Conservation (phyloP, 257 asterid genomes). For the Agastache rugosa region DNA sequence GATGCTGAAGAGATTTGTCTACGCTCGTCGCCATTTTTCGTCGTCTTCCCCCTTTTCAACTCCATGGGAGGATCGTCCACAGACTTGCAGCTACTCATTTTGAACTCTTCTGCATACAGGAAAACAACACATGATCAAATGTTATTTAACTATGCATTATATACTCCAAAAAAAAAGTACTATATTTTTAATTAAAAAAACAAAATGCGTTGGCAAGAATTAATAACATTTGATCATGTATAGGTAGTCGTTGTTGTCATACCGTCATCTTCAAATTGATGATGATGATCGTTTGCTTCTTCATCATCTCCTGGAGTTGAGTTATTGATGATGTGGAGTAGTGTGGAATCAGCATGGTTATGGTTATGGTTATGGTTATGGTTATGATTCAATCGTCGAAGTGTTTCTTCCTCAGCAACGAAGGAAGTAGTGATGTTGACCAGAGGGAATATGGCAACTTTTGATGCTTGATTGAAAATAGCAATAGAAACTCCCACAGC, state of each 20-base stretch:
- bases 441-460: slow-evolving; percentile 84
- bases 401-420: slow-evolving; percentile 89
- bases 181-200: too few species aligned
- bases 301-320: background rate
- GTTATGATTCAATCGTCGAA: slow-evolving; percentile 43
- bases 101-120: background rate
- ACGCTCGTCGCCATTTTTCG: slow-evolving; percentile 26
- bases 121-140: too few species aligned
- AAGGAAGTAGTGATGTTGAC: slow-evolving; percentile 92
- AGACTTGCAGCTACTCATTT: background rate
- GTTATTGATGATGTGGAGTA: too few species aligned
- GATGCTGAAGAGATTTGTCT: slow-evolving; percentile 84
- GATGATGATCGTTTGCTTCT: too few species aligned
- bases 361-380: slow-evolving; percentile 23
- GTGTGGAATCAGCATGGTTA: too few species aligned
- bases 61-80: background rate
- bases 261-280: background rate
- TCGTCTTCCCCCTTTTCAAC: slow-evolving; percentile 14
- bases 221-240: too few species aligned
- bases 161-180: too few species aligned
- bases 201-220: too few species aligned
- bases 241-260: too few species aligned
- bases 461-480: slow-evolving; percentile 81
- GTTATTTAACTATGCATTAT: too few species aligned
- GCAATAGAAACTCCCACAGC: slow-evolving; percentile 94